Evolutionary conservation across 2,329 filamentous ascomycete species (phyloP).

Genomic region (Fusarium sp.): DNA sequence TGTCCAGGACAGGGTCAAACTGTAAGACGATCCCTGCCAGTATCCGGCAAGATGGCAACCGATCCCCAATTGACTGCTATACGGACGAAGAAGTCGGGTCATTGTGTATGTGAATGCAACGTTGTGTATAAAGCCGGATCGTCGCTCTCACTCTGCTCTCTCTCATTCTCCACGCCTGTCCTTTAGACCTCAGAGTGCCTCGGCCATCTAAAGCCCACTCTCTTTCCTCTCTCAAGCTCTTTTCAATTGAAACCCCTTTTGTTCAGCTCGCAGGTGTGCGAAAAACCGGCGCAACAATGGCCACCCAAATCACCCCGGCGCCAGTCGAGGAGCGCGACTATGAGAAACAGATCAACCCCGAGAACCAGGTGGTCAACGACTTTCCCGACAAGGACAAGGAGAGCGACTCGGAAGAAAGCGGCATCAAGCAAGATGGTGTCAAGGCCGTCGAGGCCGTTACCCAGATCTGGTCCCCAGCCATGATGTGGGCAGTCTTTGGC

Average conservation of each 20-base stretch:
- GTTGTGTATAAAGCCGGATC: conserved; percentile 21
- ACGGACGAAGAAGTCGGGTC: background rate
- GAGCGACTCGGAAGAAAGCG: conserved; percentile 31
- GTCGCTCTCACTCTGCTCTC: background rate
- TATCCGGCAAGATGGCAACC: background rate
- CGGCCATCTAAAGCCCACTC: background rate
- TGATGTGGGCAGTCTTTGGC: conserved; percentile 52
- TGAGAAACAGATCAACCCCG: conserved; percentile 32
- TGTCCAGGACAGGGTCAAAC: background rate
- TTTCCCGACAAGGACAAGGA: conserved; percentile 26
- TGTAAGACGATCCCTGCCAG: background rate
- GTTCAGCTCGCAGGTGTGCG: background rate
- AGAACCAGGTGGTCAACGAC: conserved; percentile 12
- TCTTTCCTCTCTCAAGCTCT: background rate
- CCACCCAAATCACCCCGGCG: background rate
- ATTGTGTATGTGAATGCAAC: conserved; percentile 14
- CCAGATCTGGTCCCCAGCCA: conserved; percentile 50
- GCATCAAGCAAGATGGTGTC: conserved; percentile 52
- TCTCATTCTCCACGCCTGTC: background rate
- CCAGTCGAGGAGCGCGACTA: conserved; percentile 17
- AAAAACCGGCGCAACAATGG: background rate
- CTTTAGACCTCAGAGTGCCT: conserved; percentile 2
- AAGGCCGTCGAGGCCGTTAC: conserved; percentile 53
- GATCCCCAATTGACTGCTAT: conserved; percentile 3
- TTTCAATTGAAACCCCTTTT: no score